Evolutionary conservation across 2,329 filamentous ascomycete species (phyloP).

Genomic region (Falciphora oryzae): DNA sequence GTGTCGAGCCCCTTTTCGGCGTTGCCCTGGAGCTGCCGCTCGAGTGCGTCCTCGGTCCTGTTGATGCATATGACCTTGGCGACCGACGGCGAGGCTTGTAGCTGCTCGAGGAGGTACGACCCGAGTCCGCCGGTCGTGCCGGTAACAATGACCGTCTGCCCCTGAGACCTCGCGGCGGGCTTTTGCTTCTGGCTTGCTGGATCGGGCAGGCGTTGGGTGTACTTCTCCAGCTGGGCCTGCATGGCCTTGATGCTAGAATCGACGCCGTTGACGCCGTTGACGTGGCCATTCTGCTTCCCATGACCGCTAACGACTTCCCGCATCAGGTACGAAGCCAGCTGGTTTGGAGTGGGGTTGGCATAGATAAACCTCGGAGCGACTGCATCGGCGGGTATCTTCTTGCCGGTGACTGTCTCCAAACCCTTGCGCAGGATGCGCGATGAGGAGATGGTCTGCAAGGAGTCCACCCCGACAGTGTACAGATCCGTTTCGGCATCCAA

Average conservation of each 20-base stretch:
- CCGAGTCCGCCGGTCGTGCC: slow-evolving; percentile 45
- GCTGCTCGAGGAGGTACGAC: slow-evolving; percentile 37
- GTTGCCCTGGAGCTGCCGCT: slow-evolving; percentile 32
- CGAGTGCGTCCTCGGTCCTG: slow-evolving; percentile 34
- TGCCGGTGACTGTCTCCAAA: slow-evolving; percentile 24
- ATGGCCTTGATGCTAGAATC: slow-evolving; percentile 22
- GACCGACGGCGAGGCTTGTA: slow-evolving; percentile 28
- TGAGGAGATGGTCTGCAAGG: slow-evolving; percentile 34
- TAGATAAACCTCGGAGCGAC: slow-evolving; percentile 34
- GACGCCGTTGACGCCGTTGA: slow-evolving; percentile 12
- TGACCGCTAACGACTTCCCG: slow-evolving; percentile 17
- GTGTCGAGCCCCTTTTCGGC: slow-evolving; percentile 31
- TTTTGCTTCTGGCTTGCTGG: slow-evolving; percentile 14
- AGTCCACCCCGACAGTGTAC: slow-evolving; percentile 34
- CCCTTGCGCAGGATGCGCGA: slow-evolving; percentile 29
- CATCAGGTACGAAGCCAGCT: slow-evolving; percentile 28
- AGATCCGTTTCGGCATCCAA: slow-evolving; percentile 30
- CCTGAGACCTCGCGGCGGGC: slow-evolving; percentile 24
- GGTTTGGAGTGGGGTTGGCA: slow-evolving; percentile 29
- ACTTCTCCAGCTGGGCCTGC: slow-evolving; percentile 29
- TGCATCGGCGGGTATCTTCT: slow-evolving; percentile 26
- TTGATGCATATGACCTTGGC: slow-evolving; percentile 43
- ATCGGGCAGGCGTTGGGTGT: slow-evolving; percentile 25
- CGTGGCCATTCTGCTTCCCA: slow-evolving; percentile 12
- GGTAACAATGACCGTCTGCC: slow-evolving; percentile 38